Evolutionary conservation across 768 basidiomycete genomes (phyloP).

Genomic region (Cyclocybe cylindracea): DNA sequence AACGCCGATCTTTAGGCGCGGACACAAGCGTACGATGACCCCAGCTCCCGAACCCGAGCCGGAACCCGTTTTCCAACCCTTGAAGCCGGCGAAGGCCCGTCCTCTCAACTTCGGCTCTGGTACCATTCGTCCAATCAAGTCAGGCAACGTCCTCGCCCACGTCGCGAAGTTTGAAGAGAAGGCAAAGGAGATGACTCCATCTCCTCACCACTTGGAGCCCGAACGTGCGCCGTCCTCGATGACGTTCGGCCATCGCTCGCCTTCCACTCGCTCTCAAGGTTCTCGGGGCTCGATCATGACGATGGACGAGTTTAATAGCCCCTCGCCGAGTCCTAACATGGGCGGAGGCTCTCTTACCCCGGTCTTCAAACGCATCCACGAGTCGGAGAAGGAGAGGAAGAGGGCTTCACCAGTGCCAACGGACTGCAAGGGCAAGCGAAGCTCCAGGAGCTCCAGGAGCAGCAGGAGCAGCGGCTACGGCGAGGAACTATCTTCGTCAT

Average conservation of each 20-base stretch:
- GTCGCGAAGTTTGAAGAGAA: slow-evolving; percentile 20
- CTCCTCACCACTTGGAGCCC: slow-evolving; percentile 16
- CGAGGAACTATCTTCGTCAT: not conserved
- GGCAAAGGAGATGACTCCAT: not conserved
- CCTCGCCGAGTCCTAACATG: slow-evolving; percentile 4
- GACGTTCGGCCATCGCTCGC: slow-evolving; percentile 36
- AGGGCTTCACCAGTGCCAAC: not conserved
- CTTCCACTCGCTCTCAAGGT: slow-evolving; percentile 10
- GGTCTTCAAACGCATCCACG: slow-evolving; percentile 36
- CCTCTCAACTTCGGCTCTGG: slow-evolving; percentile 12
- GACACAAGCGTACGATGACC: slow-evolving; percentile 56
- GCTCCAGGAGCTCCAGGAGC: slow-evolving; percentile 3
- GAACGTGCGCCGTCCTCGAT: slow-evolving; percentile 39
- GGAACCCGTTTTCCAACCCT: slow-evolving; percentile 57
- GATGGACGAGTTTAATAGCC: slow-evolving; percentile 10
- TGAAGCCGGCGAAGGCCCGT: slow-evolving; percentile 47
- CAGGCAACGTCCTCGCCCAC: slow-evolving; percentile 23
- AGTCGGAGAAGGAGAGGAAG: slow-evolving; percentile 7
- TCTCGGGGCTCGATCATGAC: not conserved
- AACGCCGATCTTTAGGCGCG: slow-evolving; percentile 28
- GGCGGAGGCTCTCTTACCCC: slow-evolving; percentile 10
- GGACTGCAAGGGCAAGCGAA: not conserved
- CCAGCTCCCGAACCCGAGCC: slow-evolving; percentile 62
- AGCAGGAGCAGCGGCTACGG: slow-evolving; percentile 19
- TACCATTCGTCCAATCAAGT: slow-evolving; percentile 5